A percentile compares a stretch with the other conserved stretches of the same genome.
phyloP scores from a whole-genome alignment of 768 basidiomycete genomes.

The Cyclocybe cylindracea region DNA sequence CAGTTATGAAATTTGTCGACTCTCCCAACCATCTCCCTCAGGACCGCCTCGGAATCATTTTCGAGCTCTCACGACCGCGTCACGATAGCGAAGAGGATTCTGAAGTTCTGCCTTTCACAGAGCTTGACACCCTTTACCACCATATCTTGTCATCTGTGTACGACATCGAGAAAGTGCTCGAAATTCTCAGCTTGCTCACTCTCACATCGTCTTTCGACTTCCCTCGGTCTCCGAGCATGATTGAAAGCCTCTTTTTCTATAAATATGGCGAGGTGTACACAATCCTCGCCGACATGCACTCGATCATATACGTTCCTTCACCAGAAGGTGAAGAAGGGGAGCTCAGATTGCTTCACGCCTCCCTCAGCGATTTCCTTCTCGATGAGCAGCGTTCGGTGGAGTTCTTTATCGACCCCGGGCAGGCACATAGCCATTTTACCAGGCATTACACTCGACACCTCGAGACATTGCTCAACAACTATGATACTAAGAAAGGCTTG shows the following conservation, averaged over 20 bases:
- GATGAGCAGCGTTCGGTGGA: background rate
- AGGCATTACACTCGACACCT: too few relatives aligned
- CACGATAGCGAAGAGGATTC: background rate
- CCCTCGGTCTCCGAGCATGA: too few relatives aligned
- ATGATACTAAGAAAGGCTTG: too few relatives aligned
- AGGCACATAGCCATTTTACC: too few relatives aligned
- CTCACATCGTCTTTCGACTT: background rate
- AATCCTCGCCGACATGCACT: slow-evolving; percentile 1
- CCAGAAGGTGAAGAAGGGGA: background rate
- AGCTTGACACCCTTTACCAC: slow-evolving; percentile 13
- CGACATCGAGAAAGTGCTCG: background rate
- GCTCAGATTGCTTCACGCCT: background rate
- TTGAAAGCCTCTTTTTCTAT: background rate
- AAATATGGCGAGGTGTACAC: background rate
- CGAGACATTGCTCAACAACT: too few relatives aligned
- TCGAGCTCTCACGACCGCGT: slow-evolving; percentile 4
- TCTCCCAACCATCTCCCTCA: slow-evolving; percentile 12
- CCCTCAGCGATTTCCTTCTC: background rate
- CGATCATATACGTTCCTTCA: background rate
- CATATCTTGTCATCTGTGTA: slow-evolving; percentile 9
- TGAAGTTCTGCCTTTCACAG: slow-evolving; percentile 6
- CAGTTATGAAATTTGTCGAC: slow-evolving; percentile 20
- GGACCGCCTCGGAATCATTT: slow-evolving; percentile 12
- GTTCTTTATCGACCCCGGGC: background rate
- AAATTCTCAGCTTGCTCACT: background rate